Percentiles rank a stretch among this genome's conserved stretches.
Conservation (phyloP, 2,329 filamentous ascomycete species). For the Neopestalotiopsis sp. region DNA sequence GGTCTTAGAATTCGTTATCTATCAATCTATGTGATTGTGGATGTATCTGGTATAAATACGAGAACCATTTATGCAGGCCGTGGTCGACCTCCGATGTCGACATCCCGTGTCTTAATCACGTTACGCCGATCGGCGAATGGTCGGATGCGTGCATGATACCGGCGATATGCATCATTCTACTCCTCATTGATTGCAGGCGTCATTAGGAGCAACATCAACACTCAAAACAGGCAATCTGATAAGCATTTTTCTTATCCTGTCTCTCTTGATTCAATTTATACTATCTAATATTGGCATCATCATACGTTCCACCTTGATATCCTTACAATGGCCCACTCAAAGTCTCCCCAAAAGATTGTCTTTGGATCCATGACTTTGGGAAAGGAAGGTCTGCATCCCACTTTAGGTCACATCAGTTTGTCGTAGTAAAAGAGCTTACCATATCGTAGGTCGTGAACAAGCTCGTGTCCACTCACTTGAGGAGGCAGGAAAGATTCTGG, state of each 20-base stretch:
- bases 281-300: too few relatives aligned
- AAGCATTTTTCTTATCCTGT: too few relatives aligned
- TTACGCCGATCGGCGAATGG: conserved; percentile 11
- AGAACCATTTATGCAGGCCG: not conserved
- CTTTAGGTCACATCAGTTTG: not conserved
- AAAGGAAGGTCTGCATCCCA: not conserved
- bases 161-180: not conserved
- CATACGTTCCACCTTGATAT: not conserved
- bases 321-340: conserved; percentile 9
- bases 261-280: too few relatives aligned
- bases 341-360: conserved; percentile 8
- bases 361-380: conserved; percentile 15
- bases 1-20: too few relatives aligned
- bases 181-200: not conserved
- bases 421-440: not conserved
- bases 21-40: not conserved
- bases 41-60: not conserved
- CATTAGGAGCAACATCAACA: not conserved
- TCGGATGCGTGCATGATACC: conserved; percentile 2
- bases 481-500: conserved; percentile 4
- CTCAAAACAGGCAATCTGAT: not conserved
- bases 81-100: not conserved
- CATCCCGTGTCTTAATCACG: conserved; percentile 3
- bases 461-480: conserved; percentile 5
- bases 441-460: conserved; percentile 1